Base-by-base conservation (phyloP, 352 stramenopile genomes). In the Phytophthora sansomeana region DNA sequence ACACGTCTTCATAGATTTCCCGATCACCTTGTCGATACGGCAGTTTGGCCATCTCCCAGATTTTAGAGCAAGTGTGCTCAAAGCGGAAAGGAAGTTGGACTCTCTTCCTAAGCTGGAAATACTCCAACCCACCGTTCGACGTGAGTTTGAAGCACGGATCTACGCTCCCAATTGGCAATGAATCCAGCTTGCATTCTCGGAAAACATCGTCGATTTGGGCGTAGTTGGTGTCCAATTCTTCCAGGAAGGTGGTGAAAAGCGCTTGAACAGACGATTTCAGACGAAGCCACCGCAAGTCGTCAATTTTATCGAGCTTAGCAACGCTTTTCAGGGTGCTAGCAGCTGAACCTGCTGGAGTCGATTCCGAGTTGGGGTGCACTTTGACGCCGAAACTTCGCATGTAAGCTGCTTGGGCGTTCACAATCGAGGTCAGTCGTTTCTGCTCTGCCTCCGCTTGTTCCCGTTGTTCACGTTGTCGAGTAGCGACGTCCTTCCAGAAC, bases 401-500 rank as follows among this genome's bases (percentile, higher is more conserved):
- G n/a, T n/a, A n/a, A n/a, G n/a, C n/a, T n/a, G n/a, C n/a, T n/a
- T n/a, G n/a, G n/a, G n/a, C n/a, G n/a, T n/a, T n/a, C n/a, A n/a
- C n/a, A n/a, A n/a, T n/a, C n/a, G n/a, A n/a, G n/a, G n/a, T 8
- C 44, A 68, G 51, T 14, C 26, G 32, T 2, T 54, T 51, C n/a
- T 69, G 62, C 13, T 65, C n/a, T 10, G 24, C 47, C 44, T 74
- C 58, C n/a, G n/a, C n/a, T n/a, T n/a, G n/a, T n/a, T n/a, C n/a
- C n/a, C n/a, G n/a, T n/a, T n/a, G n/a, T n/a, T n/a, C n/a, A n/a
- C n/a, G n/a, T n/a, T n/a, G n/a, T n/a, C n/a, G n/a, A n/a, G n/a
- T n/a, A n/a, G n/a, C n/a, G n/a, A n/a, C n/a, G n/a, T n/a, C n/a
- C n/a, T n/a, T n/a, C n/a, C n/a, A n/a, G n/a, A n/a, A n/a, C n/a